A percentile compares a stretch with the other conserved stretches of the same genome.
Conservation (phyloP, 2,329 filamentous ascomycete genomes). For the Helotiales sp. region DNA sequence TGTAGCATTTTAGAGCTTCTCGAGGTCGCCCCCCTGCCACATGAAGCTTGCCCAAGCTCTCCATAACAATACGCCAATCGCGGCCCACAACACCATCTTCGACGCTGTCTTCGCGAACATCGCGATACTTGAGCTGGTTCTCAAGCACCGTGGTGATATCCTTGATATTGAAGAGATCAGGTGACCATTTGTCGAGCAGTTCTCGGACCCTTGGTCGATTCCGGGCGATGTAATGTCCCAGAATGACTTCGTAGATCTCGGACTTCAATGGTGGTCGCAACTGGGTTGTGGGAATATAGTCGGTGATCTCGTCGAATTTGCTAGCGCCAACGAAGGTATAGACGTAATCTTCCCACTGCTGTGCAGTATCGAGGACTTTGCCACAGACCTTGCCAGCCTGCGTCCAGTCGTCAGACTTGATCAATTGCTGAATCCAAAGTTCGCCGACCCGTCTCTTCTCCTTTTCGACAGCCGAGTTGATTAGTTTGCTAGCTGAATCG, state of each 20-base stretch:
- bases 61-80: slow-evolving; percentile 90
- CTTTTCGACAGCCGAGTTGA: slow-evolving; percentile 70
- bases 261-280: slow-evolving; percentile 77
- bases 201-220: slow-evolving; percentile 76
- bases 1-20: slow-evolving; percentile 86
- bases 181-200: slow-evolving; percentile 79
- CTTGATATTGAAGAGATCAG: slow-evolving; percentile 78
- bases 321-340: slow-evolving; percentile 86
- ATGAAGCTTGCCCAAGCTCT: slow-evolving; percentile 80
- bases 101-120: slow-evolving; percentile 73
- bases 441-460: slow-evolving; percentile 93
- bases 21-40: slow-evolving; percentile 77
- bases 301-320: slow-evolving; percentile 86
- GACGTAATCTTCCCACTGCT: slow-evolving; percentile 94
- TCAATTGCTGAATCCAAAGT: slow-evolving; percentile 85
- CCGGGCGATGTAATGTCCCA: slow-evolving; percentile 82
- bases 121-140: slow-evolving; percentile 74
- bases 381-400: slow-evolving; percentile 78
- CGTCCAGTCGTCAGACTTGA: slow-evolving; percentile 72
- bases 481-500: slow-evolving; percentile 56
- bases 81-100: slow-evolving; percentile 70
- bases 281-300: slow-evolving; percentile 76
- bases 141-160: slow-evolving; percentile 78
- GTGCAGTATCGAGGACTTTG: slow-evolving; percentile 76
- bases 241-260: slow-evolving; percentile 82